phyloP scores from a whole-genome alignment of 306 rosid genomes.

The Crataegus laevigata region DNA sequence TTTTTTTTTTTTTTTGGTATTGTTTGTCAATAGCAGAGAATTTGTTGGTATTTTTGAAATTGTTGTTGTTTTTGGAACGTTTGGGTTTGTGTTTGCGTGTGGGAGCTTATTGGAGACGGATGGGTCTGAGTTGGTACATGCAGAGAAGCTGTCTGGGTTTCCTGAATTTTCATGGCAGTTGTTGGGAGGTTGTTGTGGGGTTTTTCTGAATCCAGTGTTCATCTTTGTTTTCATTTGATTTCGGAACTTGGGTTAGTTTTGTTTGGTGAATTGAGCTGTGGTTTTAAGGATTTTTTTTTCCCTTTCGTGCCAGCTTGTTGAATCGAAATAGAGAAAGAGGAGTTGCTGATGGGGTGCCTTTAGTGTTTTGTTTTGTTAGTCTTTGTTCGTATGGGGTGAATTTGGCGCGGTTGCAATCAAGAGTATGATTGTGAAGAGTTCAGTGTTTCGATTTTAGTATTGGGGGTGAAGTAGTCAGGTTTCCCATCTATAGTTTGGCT shows the following conservation, averaged over 20 bases:
- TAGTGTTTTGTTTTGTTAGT: background rate
- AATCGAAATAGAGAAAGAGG: slow-evolving; percentile 10
- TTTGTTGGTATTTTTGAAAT: slow-evolving; percentile 15
- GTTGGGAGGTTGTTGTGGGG: slow-evolving; percentile 12
- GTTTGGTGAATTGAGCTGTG: slow-evolving; percentile 4
- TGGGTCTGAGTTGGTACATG: slow-evolving; percentile 25
- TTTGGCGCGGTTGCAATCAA: background rate
- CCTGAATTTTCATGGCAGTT: slow-evolving; percentile 9
- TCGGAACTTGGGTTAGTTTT: slow-evolving; percentile 18
- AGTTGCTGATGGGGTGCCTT: slow-evolving; percentile 25
- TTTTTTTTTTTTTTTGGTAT: background rate
- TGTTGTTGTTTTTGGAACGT: slow-evolving; percentile 7
- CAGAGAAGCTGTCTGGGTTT: slow-evolving; percentile 11
- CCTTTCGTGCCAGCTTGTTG: background rate
- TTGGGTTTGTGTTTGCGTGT: slow-evolving; percentile 19
- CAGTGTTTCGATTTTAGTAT: background rate
- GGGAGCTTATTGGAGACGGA: slow-evolving; percentile 21
- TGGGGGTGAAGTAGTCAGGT: slow-evolving; percentile 18
- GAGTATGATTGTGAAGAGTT: background rate
- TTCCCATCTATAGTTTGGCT: slow-evolving; percentile 16
- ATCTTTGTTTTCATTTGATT: slow-evolving; percentile 8
- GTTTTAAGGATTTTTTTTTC: background rate
- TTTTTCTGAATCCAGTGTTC: slow-evolving; percentile 16
- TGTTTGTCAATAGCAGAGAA: slow-evolving; percentile 9
- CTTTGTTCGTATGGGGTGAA: background rate